Percentiles rank a stretch among this genome's conserved stretches.
Conservation (phyloP, 306 rosid genomes). For the Crotalaria pallida region DNA sequence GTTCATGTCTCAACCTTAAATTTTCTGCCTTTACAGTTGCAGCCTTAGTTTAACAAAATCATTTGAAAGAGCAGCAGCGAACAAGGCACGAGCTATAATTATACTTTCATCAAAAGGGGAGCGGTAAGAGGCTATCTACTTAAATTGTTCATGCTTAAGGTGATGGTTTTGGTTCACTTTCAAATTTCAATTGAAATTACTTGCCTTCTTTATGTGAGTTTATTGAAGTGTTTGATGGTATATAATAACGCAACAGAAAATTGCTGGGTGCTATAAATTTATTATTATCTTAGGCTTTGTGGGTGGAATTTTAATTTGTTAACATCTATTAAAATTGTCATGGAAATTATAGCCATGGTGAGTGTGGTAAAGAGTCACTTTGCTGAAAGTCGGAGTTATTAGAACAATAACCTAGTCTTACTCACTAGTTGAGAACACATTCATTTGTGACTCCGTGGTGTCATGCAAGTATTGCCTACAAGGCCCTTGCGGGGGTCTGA, state of each 20-base stretch:
- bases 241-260: not conserved
- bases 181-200: conserved; percentile 10
- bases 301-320: not conserved
- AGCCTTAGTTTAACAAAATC: conserved; percentile 84
- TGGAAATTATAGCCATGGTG: not conserved
- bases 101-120: conserved; percentile 87
- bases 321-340: not conserved
- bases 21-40: conserved; percentile 61
- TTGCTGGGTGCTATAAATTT: not conserved
- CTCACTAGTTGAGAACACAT: not conserved
- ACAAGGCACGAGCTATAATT: conserved; percentile 87
- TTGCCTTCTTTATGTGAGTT: conserved; percentile 8
- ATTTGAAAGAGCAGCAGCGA: conserved; percentile 90
- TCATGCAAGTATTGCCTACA: not conserved
- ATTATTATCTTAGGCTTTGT: not conserved
- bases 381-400: not conserved
- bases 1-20: conserved; percentile 30
- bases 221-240: not conserved
- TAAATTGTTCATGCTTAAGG: not conserved
- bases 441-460: not conserved
- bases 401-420: not conserved
- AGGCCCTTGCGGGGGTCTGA: too few relatives aligned
- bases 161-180: conserved; percentile 2
- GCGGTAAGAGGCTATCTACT: conserved; percentile 50
- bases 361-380: not conserved